Conservation (phyloP, 345 rosid genomes). For the Durio zibethinus region DNA sequence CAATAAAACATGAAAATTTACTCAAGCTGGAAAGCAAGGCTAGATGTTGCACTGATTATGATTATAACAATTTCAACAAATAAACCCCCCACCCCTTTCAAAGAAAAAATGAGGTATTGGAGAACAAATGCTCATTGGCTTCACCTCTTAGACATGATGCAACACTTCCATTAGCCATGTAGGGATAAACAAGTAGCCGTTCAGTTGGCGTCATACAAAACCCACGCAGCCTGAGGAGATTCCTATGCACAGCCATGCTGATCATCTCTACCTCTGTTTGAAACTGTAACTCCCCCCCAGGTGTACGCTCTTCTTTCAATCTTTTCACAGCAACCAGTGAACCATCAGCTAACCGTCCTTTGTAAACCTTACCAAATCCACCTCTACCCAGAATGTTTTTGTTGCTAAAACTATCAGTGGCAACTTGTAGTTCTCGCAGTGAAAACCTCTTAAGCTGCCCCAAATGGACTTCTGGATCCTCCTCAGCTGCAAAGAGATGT, state of each 20-base stretch:
- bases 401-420: constrained; percentile 88
- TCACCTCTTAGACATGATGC: constrained; percentile 96
- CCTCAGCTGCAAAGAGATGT: constrained; percentile 69
- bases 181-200: constrained; percentile 88
- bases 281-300: constrained; percentile 97
- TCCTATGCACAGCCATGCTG: constrained; percentile 98
- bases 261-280: constrained; percentile 99
- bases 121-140: neutral
- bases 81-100: neutral
- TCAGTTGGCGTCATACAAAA: constrained; percentile 99
- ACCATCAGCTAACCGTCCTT: constrained; percentile 91
- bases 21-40: neutral
- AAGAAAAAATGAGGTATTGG: neutral
- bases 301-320: constrained; percentile 95
- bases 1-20: neutral
- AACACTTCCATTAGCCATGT: constrained; percentile 99
- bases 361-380: constrained; percentile 96
- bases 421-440: constrained; percentile 89
- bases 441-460: constrained; percentile 98
- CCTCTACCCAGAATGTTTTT: constrained; percentile 95
- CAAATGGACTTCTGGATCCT: constrained; percentile 95
- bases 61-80: neutral
- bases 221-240: constrained; percentile 84
- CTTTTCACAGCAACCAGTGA: constrained; percentile 92
- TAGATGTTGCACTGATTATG: neutral